These are phyloP conservation scores for Trametes punicea DNA, from an alignment of 768 basidiomycete genomes.

Conservation along the genomic window DNA sequence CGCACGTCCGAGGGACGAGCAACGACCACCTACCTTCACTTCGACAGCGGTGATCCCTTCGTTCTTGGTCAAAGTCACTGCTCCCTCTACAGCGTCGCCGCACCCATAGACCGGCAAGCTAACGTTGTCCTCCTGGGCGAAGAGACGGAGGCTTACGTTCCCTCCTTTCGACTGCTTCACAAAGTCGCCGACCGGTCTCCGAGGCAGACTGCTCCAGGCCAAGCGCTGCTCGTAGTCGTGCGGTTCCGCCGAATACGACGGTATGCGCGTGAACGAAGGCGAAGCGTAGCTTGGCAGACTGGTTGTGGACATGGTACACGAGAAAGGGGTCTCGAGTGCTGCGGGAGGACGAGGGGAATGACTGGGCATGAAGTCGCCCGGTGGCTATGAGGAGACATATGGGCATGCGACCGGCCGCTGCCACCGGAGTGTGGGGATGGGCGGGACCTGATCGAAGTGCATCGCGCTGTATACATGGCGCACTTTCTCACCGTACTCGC, in stretches of 20 bases:
- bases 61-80: constrained; percentile 50
- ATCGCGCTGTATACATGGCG: background rate
- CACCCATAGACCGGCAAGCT: constrained; percentile 57
- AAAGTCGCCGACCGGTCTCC: constrained; percentile 45
- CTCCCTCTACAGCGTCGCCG: constrained; percentile 51
- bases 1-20: background rate
- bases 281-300: constrained; percentile 51
- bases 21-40: constrained; percentile 46
- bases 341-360: background rate
- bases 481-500: constrained; percentile 5
- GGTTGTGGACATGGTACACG: constrained; percentile 48
- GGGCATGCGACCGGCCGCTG: constrained; percentile 17
- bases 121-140: constrained; percentile 48
- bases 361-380: background rate
- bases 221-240: constrained; percentile 51
- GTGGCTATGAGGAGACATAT: constrained; percentile 18
- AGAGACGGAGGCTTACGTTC: constrained; percentile 47
- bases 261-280: constrained; percentile 37
- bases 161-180: constrained; percentile 59
- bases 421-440: constrained; percentile 13
- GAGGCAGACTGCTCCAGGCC: constrained; percentile 36
- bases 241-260: constrained; percentile 55
- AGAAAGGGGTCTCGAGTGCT: background rate
- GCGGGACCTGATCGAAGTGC: constrained; percentile 12
- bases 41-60: constrained; percentile 60